Percentiles rank a stretch among this genome's conserved stretches.
Conservation (phyloP, 768 basidiomycete species). For the Psilocybe cubensis region DNA sequence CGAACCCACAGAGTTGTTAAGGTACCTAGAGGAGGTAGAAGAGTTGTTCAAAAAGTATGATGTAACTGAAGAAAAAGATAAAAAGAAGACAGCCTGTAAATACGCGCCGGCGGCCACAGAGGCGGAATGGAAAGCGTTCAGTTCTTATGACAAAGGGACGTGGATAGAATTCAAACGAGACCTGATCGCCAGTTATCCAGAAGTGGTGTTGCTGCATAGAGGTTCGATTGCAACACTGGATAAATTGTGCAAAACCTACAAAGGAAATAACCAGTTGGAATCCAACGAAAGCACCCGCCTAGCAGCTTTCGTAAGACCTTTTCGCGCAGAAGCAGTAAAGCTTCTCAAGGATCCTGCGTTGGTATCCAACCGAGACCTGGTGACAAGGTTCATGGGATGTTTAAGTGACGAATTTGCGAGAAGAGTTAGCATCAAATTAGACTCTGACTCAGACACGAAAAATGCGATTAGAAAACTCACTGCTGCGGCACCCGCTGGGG, state of each 20-base stretch:
- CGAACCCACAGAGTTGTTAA: neutral
- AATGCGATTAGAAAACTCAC: neutral
- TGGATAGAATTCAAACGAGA: neutral
- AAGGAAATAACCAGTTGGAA: neutral
- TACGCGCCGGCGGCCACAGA: neutral
- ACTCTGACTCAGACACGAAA: neutral
- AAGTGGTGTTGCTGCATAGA: neutral
- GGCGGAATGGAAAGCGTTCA: neutral
- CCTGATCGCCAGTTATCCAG: neutral
- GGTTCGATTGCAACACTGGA: neutral
- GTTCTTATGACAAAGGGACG: neutral
- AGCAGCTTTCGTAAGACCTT: neutral
- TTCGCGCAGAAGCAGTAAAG: neutral
- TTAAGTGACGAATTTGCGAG: neutral
- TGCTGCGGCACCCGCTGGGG: neutral
- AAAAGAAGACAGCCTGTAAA: neutral
- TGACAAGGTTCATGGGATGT: neutral
- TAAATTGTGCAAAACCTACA: neutral
- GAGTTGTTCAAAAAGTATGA: neutral
- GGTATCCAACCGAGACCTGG: neutral
- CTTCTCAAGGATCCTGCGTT: neutral
- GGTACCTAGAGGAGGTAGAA: neutral
- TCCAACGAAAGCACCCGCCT: neutral
- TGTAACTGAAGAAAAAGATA: neutral
- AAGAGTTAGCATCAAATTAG: neutral